Base-by-base conservation (phyloP, 495 filamentous ascomycete species). In the Penicillium odoratum region DNA sequence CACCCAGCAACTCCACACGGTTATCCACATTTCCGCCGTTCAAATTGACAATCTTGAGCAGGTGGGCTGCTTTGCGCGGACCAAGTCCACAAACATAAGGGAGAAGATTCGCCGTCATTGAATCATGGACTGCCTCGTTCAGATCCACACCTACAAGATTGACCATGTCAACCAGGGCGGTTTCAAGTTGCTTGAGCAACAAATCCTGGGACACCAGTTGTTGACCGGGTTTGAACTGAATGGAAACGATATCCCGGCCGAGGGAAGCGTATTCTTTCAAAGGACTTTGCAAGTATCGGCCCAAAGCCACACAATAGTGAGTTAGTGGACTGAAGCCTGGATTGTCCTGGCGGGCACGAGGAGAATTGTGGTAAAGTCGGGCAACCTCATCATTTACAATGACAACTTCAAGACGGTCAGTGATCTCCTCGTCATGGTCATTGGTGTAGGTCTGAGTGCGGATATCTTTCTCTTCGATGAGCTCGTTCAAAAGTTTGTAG, bases 381-480 rank as follows among this genome's bases (percentile, higher is more conserved):
- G 94, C 94, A 44, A 97, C 91, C 73, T 98, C 94, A 62, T 98
- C 94, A 59, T 98, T 96, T 63, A 97, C 89, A 58, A 95, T 87
- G 38, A 97, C 80, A 13, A 97, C 86, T 56, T 98, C 93, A 30
- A 98, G 75, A 18, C 80, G 79, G 59, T 93, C 91, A 59, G 76
- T 87, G 51, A 85, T 78, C 45, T 83, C 82, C 34, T 80, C 74
- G 29, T 81, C 81, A 29, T 72, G 74, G 36, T 82, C 80, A 53
- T 91, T 88, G 26, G 88, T 85, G 60, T 86, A 92, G 7, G 87
- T 83, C 5, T 89, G 81, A n/a, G 88, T 85, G 26, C 82, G 82
- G 7, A 98, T 78, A 40, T 88, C 81, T 60, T 88, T 86, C 34
- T 87, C 81, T 38, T 85, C 83, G 51, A 98, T 83, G 29, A 98